A percentile compares a stretch with the other conserved stretches of the same genome.
These are phyloP conservation scores for Trichophyton mentagrophytes DNA, from an alignment of 2,329 filamentous ascomycete genomes.

Conservation along the genomic window DNA sequence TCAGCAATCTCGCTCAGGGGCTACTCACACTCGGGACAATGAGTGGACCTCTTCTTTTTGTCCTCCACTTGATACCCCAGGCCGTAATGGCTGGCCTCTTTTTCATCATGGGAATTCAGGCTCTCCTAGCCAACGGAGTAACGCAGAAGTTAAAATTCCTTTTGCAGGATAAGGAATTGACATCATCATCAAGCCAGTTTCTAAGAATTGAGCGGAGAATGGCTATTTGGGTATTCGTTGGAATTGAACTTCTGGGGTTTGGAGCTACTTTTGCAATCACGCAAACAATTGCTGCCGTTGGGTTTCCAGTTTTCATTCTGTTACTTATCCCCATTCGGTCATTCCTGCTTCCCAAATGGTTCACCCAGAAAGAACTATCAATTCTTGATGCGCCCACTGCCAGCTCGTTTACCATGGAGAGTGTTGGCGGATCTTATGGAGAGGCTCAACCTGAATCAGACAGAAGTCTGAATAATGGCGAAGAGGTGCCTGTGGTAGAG, in stretches of 20 bases:
- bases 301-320: conserved; percentile 64
- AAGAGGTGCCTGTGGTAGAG: conserved; percentile 9
- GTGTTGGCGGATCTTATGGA: conserved; percentile 52
- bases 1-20: conserved; percentile 66
- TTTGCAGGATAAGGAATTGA: conserved; percentile 50
- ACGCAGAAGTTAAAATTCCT: conserved; percentile 63
- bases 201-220: conserved; percentile 46
- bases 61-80: conserved; percentile 66
- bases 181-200: conserved; percentile 45
- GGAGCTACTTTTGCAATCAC: conserved; percentile 71
- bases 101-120: conserved; percentile 74
- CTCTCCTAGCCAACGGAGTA: conserved; percentile 63
- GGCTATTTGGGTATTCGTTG: conserved; percentile 60
- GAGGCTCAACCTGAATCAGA: conserved; percentile 19
- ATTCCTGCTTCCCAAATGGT: conserved; percentile 49
- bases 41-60: conserved; percentile 58
- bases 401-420: conserved; percentile 63
- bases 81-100: conserved; percentile 69
- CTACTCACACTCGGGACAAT: conserved; percentile 68
- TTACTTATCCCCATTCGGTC: conserved; percentile 54
- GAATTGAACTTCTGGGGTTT: conserved; percentile 56
- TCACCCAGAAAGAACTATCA: conserved; percentile 48
- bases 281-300: conserved; percentile 69
- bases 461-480: background rate
- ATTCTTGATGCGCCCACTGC: conserved; percentile 62